phyloP scores from a whole-genome alignment of 257 asterid species.

The Paraleonurus japonicus region DNA sequence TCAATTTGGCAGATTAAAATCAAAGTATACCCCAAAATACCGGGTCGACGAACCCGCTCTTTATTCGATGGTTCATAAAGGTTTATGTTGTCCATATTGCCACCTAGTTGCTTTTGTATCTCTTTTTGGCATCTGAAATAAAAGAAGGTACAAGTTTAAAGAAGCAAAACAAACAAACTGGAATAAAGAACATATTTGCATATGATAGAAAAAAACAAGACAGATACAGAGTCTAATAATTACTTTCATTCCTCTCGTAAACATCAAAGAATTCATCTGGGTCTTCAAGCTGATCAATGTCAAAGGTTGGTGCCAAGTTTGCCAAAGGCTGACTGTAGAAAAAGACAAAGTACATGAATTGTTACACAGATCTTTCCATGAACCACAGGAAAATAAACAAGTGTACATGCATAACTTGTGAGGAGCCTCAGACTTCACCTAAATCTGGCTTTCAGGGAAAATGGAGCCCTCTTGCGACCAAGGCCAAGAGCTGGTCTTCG shows the following conservation, averaged over 20 bases:
- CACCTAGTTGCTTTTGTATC: slow-evolving; percentile 69
- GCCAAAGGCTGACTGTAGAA: slow-evolving; percentile 59
- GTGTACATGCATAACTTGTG: background rate
- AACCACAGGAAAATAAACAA: background rate
- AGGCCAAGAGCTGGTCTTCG: slow-evolving; percentile 76
- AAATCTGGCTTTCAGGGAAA: slow-evolving; percentile 50
- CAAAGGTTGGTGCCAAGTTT: slow-evolving; percentile 43
- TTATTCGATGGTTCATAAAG: slow-evolving; percentile 37
- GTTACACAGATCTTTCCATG: slow-evolving; percentile 1
- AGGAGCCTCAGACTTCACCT: slow-evolving; percentile 43
- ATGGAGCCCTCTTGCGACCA: slow-evolving; percentile 61
- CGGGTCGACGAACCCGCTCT: slow-evolving; percentile 56
- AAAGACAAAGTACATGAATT: slow-evolving; percentile 12
- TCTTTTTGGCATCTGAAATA: slow-evolving; percentile 67
- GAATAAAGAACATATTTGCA: slow-evolving; percentile 13
- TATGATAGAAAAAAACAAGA: background rate
- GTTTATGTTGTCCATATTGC: slow-evolving; percentile 28
- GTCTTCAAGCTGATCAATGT: slow-evolving; percentile 48
- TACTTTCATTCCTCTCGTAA: slow-evolving; percentile 70
- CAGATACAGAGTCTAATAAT: slow-evolving; percentile 12
- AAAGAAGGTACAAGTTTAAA: background rate
- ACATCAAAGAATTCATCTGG: slow-evolving; percentile 74
- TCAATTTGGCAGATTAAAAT: slow-evolving; percentile 14
- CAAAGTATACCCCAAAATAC: slow-evolving; percentile 64
- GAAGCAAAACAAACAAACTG: slow-evolving; percentile 1